phyloP scores from a whole-genome alignment of 306 rosid species.

The Crotalaria pallida region DNA sequence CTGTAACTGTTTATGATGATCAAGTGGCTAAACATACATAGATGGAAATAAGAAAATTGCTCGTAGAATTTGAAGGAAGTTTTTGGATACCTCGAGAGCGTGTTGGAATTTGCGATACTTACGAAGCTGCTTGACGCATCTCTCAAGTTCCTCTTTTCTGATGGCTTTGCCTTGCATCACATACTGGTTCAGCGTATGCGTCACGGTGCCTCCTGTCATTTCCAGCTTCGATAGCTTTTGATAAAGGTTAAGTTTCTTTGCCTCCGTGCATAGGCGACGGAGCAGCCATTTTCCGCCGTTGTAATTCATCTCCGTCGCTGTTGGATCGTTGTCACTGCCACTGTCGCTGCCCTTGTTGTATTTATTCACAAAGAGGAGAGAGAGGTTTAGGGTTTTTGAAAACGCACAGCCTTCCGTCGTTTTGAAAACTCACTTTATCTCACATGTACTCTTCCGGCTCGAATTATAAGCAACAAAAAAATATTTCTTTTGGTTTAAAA shows the following conservation, averaged over 20 bases:
- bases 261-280: constrained; percentile 35
- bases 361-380: too few species aligned
- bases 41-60: background rate
- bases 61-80: background rate
- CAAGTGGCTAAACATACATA: background rate
- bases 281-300: constrained; percentile 24
- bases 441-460: too few species aligned
- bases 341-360: too few species aligned
- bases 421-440: background rate
- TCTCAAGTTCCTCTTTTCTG: constrained; percentile 37
- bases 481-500: too few species aligned
- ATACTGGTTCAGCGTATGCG: constrained; percentile 48
- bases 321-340: background rate
- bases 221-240: constrained; percentile 51
- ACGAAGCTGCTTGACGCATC: constrained; percentile 56
- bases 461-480: too few species aligned
- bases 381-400: constrained; percentile 26
- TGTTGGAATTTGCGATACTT: constrained; percentile 40
- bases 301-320: constrained; percentile 34
- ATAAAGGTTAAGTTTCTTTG: constrained; percentile 29
- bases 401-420: background rate
- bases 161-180: constrained; percentile 52
- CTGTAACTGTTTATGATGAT: background rate
- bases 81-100: constrained; percentile 60
- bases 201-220: constrained; percentile 52